These are phyloP conservation scores for Pichia thaimueangensis DNA, from an alignment of 805 yeast genomes.

Conservation along the genomic window DNA sequence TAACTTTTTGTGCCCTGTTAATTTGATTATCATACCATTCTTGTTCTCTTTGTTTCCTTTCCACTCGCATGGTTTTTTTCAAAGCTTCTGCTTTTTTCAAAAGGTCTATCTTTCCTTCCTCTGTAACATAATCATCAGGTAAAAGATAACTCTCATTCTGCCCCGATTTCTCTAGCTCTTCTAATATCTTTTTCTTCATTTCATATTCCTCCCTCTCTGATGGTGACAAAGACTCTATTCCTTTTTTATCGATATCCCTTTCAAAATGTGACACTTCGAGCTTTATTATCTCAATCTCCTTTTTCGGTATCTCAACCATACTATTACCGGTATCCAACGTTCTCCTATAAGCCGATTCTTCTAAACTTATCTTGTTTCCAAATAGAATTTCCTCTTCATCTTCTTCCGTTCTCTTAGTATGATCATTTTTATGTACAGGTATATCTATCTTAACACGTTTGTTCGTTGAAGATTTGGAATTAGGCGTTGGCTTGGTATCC, in stretches of 20 bases:
- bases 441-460: neutral
- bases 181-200: conserved; percentile 44
- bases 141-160: conserved; percentile 34
- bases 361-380: conserved; percentile 8
- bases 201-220: conserved; percentile 46
- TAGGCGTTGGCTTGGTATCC: no score
- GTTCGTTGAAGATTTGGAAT: neutral
- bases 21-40: conserved; percentile 53
- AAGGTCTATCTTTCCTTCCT: conserved; percentile 46
- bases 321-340: conserved; percentile 30
- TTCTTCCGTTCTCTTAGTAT: no score
- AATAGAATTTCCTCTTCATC: conserved; percentile 1
- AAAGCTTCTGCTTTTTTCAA: conserved; percentile 49
- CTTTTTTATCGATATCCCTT: conserved; percentile 41
- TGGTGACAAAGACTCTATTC: conserved; percentile 46
- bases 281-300: conserved; percentile 36
- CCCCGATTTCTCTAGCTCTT: conserved; percentile 30
- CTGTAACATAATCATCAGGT: conserved; percentile 53
- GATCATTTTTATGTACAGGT: neutral
- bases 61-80: conserved; percentile 30
- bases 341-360: neutral
- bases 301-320: conserved; percentile 45
- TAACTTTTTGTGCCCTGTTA: conserved; percentile 33
- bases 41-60: conserved; percentile 13
- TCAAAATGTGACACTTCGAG: conserved; percentile 45